Evolutionary conservation across 2,329 filamentous ascomycete species (phyloP), one percentile per base, ranked within the genome.

Genomic region (Neurospora sp.): DNA sequence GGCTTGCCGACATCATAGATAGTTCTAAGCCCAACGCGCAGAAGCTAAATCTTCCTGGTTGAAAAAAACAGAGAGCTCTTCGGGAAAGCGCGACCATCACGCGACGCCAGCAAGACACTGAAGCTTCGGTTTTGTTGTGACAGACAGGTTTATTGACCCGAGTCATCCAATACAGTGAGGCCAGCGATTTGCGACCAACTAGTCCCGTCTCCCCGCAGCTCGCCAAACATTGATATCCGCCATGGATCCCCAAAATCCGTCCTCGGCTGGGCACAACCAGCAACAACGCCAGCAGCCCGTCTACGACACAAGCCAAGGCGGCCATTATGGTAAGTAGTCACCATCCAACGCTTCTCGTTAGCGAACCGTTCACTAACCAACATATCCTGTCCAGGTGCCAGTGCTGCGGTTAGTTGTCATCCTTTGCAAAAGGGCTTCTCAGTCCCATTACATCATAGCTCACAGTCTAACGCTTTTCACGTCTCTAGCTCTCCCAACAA

Each of bases 251-350:
- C 81, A 85, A 76, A 81, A 84, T 73, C 82, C 85, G 72, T 81
- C 82, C 71, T 80, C 87, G 71, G 70, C 69, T 66, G 70, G 85
- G 72, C 86, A 87, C 77, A 77, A 80, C 67, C 88, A 89, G 77
- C 84, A 86, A 77, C 84, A 82, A 76, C 86, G 87, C 74, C 83
- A 86, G 73, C 84, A 87, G 76, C 88, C 88, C 17, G 85, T 87
- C n/a, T 93, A 93, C 79, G 91, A 93, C 80, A 88, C 88, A 67
- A 85, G 83, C 75, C 88, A 91, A 77, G 91, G 90, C 72, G 91
- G 91, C 68, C 91, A 93, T 80, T 93, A 93, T 82, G 91, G 91
- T 92, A 82, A 81, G 85, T 79, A 73, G 72, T 41, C 66, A 41
- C 70, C 68, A 72, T 74, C 70, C 66, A 68, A 41, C 28, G 62